Percentiles rank a stretch among this genome's conserved stretches.
Conservation (phyloP, 73 alveolate genomes). For the Stentor coeruleus region DNA sequence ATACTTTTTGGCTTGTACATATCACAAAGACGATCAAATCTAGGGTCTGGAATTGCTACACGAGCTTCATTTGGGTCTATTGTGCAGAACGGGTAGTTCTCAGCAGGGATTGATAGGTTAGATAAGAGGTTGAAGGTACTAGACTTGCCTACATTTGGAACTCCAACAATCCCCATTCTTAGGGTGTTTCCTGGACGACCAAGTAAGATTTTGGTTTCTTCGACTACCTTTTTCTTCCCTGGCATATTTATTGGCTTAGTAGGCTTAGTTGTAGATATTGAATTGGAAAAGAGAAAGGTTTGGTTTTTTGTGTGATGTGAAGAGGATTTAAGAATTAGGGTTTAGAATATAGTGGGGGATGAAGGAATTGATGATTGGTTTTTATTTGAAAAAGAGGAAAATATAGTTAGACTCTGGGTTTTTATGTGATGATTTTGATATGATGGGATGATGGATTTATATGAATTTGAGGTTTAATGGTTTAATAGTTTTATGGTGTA, state of each 20-base stretch:
- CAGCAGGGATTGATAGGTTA: slow-evolving; percentile 90
- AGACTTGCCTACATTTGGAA: slow-evolving; percentile 99
- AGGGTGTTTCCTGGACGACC: slow-evolving; percentile 96
- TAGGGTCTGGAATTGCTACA: slow-evolving; percentile 91
- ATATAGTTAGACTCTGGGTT: no score
- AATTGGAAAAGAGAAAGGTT: neutral
- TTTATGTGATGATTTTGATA: no score
- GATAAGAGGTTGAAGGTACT: slow-evolving; percentile 82
- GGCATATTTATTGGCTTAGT: slow-evolving; percentile 62
- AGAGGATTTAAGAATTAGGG: no score
- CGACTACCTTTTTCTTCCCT: slow-evolving; percentile 84
- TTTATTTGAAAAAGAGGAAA: no score
- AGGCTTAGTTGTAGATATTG: neutral
- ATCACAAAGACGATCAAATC: slow-evolving; percentile 82
- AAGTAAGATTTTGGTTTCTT: slow-evolving; percentile 74
- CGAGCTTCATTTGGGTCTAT: slow-evolving; percentile 97
- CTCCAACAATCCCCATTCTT: slow-evolving; percentile 97
- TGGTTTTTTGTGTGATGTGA: no score
- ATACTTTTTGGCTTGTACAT: slow-evolving; percentile 83
- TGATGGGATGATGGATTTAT: no score
- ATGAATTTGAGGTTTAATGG: no score
- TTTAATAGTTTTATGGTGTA: no score
- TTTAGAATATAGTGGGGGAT: no score
- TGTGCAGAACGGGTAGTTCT: slow-evolving; percentile 98
- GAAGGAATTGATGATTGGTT: no score